These are phyloP conservation scores for Neonectria faginata DNA, from an alignment of 2,329 filamentous ascomycete genomes.

Conservation along the genomic window DNA sequence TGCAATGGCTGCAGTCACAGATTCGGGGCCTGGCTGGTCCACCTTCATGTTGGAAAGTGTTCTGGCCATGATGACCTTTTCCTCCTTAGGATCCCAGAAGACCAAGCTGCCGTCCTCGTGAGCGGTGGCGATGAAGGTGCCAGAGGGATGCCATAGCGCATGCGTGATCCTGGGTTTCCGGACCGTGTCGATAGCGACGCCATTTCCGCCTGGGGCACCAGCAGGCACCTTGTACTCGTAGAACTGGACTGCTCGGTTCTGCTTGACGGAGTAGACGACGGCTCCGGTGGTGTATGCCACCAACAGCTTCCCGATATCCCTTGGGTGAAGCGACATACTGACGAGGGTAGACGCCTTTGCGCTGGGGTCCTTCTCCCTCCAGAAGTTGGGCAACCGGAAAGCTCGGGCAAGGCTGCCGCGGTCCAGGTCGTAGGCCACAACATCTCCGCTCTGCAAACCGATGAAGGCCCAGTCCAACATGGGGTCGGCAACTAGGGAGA, in stretches of 20 bases:
- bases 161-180: slow-evolving; percentile 83
- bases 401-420: slow-evolving; percentile 75
- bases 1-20: slow-evolving; percentile 68
- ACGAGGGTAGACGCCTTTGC: slow-evolving; percentile 73
- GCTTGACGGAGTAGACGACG: slow-evolving; percentile 94
- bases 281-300: slow-evolving; percentile 92
- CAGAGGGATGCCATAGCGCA: slow-evolving; percentile 94
- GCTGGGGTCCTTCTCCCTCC: slow-evolving; percentile 78
- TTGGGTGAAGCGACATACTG: slow-evolving; percentile 85
- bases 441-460: slow-evolving; percentile 83
- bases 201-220: slow-evolving; percentile 87
- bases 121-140: slow-evolving; percentile 86
- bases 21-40: slow-evolving; percentile 70
- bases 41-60: slow-evolving; percentile 81
- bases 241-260: slow-evolving; percentile 80
- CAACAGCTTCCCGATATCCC: slow-evolving; percentile 90
- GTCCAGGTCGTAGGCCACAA: slow-evolving; percentile 94
- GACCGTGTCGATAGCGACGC: slow-evolving; percentile 67
- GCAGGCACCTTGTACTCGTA: slow-evolving; percentile 85
- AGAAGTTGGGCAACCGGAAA: slow-evolving; percentile 89
- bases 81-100: slow-evolving; percentile 94
- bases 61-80: slow-evolving; percentile 83
- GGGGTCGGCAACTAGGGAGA: slow-evolving; percentile 82
- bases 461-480: slow-evolving; percentile 94
- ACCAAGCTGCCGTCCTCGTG: slow-evolving; percentile 93